Base-by-base conservation (phyloP, 2,329 filamentous ascomycete genomes). In the Triangularia setosa region DNA sequence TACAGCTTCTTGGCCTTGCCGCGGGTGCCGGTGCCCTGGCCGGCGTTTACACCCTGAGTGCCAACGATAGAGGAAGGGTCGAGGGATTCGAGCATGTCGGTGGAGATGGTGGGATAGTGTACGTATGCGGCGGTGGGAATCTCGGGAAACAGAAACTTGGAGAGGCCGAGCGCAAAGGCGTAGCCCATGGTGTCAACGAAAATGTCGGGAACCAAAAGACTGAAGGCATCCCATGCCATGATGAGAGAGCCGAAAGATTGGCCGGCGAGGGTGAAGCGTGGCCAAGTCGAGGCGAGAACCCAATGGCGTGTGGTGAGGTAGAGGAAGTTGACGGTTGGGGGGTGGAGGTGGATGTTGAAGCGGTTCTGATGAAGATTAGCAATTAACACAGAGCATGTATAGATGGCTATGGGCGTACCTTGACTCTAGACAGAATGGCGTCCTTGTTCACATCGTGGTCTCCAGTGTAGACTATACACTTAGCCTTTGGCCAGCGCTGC, bases 181-280 rank as follows among this genome's bases (percentile, higher is more conserved):
- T 97, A 99, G 67, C 95, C 95, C 93, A 99, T 97, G 1, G 95
- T 99, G 74, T 99, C 95, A 71, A 99, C 83, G 75, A 98, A 97
- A 60, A 98, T 85, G 75, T 99, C 95, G 0, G 95, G 95, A 0
- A 94, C 91, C 2, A 98, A 83, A 2, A 97, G 85, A n/a, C 87
- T 89, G 75, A 99, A 95, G 11, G 94, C 94, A 73, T 99, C 94
- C 83, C 92, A 95, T 25, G 91, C 93, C 61, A 99, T 83, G 27
- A 97, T 75, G 55, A 99, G 74, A 5, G 93, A 97, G 52, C 95
- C 95, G 3, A 98, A 74, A 2, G 92, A 96, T 76, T 99, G 95
- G n/a, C 94, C 93, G 3, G 97, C 82, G 4, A 99, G 86, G 0
- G 95, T 99, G 77, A 98, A 95, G 73, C 87, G 90, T 16, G 94